These are phyloP conservation scores for Lactifluus piperatus DNA, from an alignment of 768 basidiomycete genomes.

Conservation along the genomic window DNA sequence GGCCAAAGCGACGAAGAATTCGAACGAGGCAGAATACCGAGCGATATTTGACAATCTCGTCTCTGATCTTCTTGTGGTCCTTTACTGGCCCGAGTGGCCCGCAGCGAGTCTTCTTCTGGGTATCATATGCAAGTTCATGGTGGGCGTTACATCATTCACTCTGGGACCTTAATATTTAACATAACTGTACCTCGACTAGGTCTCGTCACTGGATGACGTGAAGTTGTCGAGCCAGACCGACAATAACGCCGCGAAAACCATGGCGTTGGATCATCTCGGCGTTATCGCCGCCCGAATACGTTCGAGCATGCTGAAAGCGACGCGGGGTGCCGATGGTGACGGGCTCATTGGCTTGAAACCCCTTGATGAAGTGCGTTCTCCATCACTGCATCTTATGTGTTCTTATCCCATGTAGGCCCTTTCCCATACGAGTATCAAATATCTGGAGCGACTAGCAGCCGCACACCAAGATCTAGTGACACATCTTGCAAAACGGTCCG, in stretches of 20 bases:
- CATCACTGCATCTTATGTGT: background rate
- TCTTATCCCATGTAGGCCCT: slow-evolving; percentile 37
- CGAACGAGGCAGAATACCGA: slow-evolving; percentile 91
- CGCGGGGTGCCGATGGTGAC: slow-evolving; percentile 27
- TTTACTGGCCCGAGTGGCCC: slow-evolving; percentile 98
- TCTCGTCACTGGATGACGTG: slow-evolving; percentile 74
- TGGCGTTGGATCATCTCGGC: slow-evolving; percentile 90
- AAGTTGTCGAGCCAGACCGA: slow-evolving; percentile 60
- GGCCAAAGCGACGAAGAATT: slow-evolving; percentile 79
- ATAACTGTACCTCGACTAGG: slow-evolving; percentile 35
- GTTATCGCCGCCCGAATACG: slow-evolving; percentile 82
- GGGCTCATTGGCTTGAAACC: slow-evolving; percentile 38
- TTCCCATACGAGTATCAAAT: slow-evolving; percentile 38
- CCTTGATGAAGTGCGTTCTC: slow-evolving; percentile 57
- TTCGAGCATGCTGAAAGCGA: slow-evolving; percentile 39
- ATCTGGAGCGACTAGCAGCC: slow-evolving; percentile 48
- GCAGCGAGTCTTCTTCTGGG: slow-evolving; percentile 76
- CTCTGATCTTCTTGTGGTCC: slow-evolving; percentile 75
- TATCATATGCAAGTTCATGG: slow-evolving; percentile 83
- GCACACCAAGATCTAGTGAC: slow-evolving; percentile 57
- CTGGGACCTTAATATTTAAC: background rate
- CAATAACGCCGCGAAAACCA: slow-evolving; percentile 75
- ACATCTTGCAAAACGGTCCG: slow-evolving; percentile 61
- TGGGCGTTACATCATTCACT: slow-evolving; percentile 27
- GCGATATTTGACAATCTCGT: slow-evolving; percentile 88